Percentiles rank a stretch among this genome's conserved stretches.
Evolutionary conservation across 192 early-diverging fungal species (phyloP).

Genomic region (Gonapodya sp.): DNA sequence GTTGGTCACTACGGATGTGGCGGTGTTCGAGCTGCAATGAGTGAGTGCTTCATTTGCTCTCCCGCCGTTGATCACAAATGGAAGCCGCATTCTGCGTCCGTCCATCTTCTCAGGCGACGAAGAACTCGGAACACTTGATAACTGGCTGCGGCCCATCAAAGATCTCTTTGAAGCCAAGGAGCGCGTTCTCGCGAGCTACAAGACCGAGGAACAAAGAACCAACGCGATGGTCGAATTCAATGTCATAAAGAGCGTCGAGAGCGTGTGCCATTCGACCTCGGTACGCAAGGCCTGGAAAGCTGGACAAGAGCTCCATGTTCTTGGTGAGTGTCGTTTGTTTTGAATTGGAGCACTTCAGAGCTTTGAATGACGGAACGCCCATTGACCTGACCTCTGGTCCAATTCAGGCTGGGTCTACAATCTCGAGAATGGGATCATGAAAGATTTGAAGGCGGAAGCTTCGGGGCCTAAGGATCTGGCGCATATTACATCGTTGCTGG

Average conservation of each 20-base stretch:
- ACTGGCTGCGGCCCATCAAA: conserved; percentile 82
- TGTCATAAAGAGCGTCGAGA: conserved; percentile 57
- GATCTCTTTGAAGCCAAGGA: conserved; percentile 64
- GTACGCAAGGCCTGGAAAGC: conserved; percentile 74
- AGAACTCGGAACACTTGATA: conserved; percentile 71
- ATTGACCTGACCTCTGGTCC: background rate
- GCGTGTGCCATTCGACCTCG: conserved; percentile 59
- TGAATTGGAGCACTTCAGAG: too few species aligned
- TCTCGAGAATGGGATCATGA: background rate
- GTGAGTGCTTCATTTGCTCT: conserved; percentile 2
- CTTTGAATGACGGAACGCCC: background rate
- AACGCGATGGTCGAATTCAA: conserved; percentile 37
- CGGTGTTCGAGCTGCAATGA: conserved; percentile 27
- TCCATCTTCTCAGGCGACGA: conserved; percentile 19
- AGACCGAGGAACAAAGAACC: background rate
- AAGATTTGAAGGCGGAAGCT: background rate
- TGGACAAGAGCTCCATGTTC: conserved; percentile 52
- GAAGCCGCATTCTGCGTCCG: background rate
- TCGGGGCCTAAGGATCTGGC: background rate
- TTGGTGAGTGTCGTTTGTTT: background rate
- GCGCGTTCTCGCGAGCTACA: conserved; percentile 25
- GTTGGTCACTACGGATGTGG: conserved; percentile 34
- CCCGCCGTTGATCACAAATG: conserved; percentile 9
- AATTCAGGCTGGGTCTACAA: background rate
- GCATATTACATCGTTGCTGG: background rate